Evolutionary conservation across 2,329 filamentous ascomycete species (phyloP).

Genomic region (Trichoderma sp.): DNA sequence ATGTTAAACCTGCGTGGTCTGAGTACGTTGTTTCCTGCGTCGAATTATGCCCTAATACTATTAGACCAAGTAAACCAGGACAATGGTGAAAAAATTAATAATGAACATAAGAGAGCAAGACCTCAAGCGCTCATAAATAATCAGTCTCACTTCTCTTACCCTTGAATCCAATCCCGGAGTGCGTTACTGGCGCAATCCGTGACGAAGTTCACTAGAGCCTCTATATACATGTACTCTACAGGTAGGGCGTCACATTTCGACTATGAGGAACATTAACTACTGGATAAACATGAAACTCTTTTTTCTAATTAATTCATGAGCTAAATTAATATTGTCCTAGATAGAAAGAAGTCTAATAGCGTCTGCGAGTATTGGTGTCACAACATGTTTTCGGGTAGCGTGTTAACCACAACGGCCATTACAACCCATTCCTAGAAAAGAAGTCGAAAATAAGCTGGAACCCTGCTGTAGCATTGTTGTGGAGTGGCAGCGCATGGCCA

Average conservation of each 20-base stretch:
- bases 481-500: conserved; percentile 11
- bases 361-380: neutral
- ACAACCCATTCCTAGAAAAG: neutral
- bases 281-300: too few relatives aligned
- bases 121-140: neutral
- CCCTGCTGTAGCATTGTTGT: conserved; percentile 9
- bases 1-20: neutral
- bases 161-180: neutral
- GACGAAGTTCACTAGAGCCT: neutral
- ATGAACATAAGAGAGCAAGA: neutral
- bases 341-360: neutral
- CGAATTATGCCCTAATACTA: accelerated
- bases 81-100: neutral
- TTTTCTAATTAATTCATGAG: neutral
- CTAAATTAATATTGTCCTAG: neutral
- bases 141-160: neutral
- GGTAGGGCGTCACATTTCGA: neutral
- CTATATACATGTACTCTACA: too few relatives aligned
- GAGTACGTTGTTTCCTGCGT: neutral
- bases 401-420: neutral
- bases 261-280: neutral
- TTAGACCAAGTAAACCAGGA: neutral
- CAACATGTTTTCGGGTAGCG: too few relatives aligned
- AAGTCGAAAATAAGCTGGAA: conserved; percentile 13
- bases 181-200: neutral